Conservation (phyloP, 1,284 basidiomycete species). For the Meripilus lineatus region DNA sequence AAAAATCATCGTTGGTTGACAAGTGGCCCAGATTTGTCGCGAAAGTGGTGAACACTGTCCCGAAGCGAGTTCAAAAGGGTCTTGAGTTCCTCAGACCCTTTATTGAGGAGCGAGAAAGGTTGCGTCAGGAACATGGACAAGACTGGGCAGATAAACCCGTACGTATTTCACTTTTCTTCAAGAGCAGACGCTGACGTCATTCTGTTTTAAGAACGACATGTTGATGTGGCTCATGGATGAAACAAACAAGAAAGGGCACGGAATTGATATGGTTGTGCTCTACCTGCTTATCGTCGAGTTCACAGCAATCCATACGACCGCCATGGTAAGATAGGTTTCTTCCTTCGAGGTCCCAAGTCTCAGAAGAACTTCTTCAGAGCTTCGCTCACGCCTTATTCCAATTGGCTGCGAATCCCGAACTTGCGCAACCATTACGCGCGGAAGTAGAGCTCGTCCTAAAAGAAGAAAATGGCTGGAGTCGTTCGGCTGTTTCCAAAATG, state of each 20-base stretch:
- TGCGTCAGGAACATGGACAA: conserved; percentile 26
- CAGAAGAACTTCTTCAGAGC: conserved; percentile 2
- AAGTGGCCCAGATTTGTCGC: conserved; percentile 9
- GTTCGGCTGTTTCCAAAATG: conserved; percentile 19
- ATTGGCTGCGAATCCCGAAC: conserved; percentile 34
- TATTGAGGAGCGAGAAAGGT: conserved; percentile 30
- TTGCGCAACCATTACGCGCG: conserved; percentile 33
- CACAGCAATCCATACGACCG: conserved; percentile 1
- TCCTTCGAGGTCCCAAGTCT: background rate
- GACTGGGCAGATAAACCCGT: conserved; percentile 32
- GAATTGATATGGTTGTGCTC: background rate
- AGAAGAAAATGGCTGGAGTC: conserved; percentile 16
- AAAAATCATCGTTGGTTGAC: background rate
- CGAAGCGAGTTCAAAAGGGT: background rate
- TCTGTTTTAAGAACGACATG: conserved; percentile 1
- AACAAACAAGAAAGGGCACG: background rate
- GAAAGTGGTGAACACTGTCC: conserved; percentile 5
- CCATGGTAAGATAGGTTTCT: conserved; percentile 2
- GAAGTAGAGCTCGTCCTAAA: conserved; percentile 32
- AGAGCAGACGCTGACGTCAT: background rate
- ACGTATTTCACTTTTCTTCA: conserved; percentile 4
- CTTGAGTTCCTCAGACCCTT: conserved; percentile 6
- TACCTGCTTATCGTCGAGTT: background rate
- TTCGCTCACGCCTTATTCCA: conserved; percentile 30
- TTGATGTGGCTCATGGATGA: conserved; percentile 2